phyloP scores from a whole-genome alignment of 495 filamentous ascomycete species.

The Aspergillus bridgeri region DNA sequence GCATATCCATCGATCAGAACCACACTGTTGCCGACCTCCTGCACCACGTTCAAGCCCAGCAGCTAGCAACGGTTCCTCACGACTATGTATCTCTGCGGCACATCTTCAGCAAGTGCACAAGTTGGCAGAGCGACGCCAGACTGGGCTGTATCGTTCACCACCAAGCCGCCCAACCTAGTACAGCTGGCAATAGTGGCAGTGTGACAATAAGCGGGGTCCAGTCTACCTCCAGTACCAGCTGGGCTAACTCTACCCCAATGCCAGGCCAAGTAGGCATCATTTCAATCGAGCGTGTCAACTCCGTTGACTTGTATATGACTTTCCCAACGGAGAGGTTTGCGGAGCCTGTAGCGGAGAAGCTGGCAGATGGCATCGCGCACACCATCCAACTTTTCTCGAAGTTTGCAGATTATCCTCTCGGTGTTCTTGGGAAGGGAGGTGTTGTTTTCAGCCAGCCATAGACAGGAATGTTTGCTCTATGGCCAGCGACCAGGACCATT shows the following conservation, averaged over 20 bases:
- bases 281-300: conserved; percentile 9
- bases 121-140: conserved; percentile 32
- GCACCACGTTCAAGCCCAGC: conserved; percentile 41
- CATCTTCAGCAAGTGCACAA: conserved; percentile 44
- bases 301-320: no score
- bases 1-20: conserved; percentile 32
- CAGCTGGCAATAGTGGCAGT: conserved; percentile 5
- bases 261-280: conserved; percentile 10
- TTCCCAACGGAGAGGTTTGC: no score
- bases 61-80: conserved; percentile 36
- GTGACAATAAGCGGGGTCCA: conserved; percentile 2
- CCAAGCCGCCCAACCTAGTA: conserved; percentile 14
- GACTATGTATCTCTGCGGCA: conserved; percentile 44
- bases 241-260: conserved; percentile 7
- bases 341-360: no score
- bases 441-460: no score
- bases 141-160: conserved; percentile 13
- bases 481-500: no score
- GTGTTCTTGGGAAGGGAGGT: no score
- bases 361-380: no score
- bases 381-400: no score
- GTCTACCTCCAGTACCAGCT: conserved; percentile 3
- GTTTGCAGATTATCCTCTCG: no score
- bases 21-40: conserved; percentile 40
- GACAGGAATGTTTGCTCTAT: no score